Base-by-base conservation (phyloP, 208 protist genomes). In the Phytomonas sp. region DNA sequence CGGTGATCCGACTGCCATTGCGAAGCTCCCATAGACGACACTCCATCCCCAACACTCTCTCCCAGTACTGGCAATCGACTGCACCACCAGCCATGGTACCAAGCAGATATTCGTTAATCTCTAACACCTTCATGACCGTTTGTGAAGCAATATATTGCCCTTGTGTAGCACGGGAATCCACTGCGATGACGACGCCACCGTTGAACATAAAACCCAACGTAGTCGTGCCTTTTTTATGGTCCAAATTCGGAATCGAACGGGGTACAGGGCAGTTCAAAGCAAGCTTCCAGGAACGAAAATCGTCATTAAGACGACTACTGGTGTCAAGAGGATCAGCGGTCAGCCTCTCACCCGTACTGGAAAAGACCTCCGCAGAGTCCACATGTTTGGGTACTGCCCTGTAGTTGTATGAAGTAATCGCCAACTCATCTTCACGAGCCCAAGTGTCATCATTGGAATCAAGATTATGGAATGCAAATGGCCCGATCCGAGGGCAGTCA, bases 41-140 rank as follows among this genome's bases (percentile, higher is more conserved):
- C 73, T 97, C 88, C 79, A 93, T 88, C 23, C 95, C 95, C 7
- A 99, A 89, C 36, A 98, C 91, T 40, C 99, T 87, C 78, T 99
- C 95, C 99, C 99, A 99, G 88, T 97, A 99, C 68, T 96, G 85
- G 88, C 99, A 99, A 82, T 99, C 99, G 4, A 99, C 99, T 32
- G 99, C 99, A 86, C 99, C 99, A 70, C 97, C 97, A 61, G 99
- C 99, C 98, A 99, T 99, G 11, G 99, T 99, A 59, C 99, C 99
- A 9, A 99, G 83, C 9, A 99, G 78, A 78, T 98, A 98, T 37
- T 98, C 94, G 85, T 99, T 99, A 78, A 99, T 99, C 79, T 99
- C 94, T 74, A 99, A 97, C 36, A 99, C 98, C 86, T 99, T 99
- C 86, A 99, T 97, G 29, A 99, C 98, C 26, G 95, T 99, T 81